Conservation (phyloP, 495 filamentous ascomycete genomes). For the Penicillium flavigenum region DNA sequence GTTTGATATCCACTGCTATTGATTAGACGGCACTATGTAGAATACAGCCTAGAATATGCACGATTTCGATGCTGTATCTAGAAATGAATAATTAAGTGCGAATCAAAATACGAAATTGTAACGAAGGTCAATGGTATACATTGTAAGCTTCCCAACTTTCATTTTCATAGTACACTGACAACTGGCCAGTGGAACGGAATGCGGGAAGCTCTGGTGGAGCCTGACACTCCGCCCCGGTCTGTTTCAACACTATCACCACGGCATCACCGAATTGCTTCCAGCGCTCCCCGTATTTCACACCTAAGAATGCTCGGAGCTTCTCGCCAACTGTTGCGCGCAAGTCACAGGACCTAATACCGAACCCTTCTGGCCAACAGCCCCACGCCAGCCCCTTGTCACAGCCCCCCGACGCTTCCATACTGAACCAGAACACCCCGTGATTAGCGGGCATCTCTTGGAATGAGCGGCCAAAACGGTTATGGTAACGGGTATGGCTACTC, state of each 20-base stretch:
- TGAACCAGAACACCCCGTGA: conserved; percentile 8
- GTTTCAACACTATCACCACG: conserved; percentile 15
- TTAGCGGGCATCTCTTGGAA: conserved; percentile 25
- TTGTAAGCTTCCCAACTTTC: not conserved
- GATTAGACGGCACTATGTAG: not conserved
- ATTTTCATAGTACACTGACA: not conserved
- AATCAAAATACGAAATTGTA: not conserved
- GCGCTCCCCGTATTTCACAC: not conserved
- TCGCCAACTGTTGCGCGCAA: conserved; percentile 17
- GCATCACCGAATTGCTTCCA: conserved; percentile 10
- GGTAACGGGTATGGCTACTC: conserved; percentile 47
- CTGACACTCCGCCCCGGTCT: conserved; percentile 17
- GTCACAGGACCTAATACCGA: conserved; percentile 17
- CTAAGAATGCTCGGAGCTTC: conserved; percentile 24
- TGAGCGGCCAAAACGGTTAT: conserved; percentile 47
- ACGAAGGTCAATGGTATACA: too few species aligned
- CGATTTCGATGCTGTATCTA: not conserved
- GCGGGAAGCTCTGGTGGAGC: conserved; percentile 35
- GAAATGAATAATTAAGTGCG: not conserved
- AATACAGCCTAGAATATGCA: not conserved
- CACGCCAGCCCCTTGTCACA: conserved; percentile 27
- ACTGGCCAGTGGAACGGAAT: conserved; percentile 19
- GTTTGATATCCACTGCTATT: not conserved
- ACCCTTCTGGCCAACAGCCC: conserved; percentile 6
- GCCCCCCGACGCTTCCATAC: conserved; percentile 13